These are phyloP conservation scores for Fusarium kyushuense DNA, from an alignment of 2,329 filamentous ascomycete genomes.

Conservation along the genomic window DNA sequence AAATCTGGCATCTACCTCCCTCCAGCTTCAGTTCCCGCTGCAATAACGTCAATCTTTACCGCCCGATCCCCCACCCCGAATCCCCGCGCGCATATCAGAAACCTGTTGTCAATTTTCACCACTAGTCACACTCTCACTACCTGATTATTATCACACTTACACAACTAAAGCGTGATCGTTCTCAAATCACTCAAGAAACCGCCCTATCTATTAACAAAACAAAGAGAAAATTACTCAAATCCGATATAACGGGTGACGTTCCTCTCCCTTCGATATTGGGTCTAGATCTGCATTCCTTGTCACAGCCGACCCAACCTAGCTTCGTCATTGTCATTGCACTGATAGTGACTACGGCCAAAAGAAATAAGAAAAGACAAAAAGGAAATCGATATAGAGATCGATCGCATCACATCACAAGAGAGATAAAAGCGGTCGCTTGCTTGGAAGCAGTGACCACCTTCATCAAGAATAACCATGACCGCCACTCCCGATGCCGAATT, in stretches of 20 bases:
- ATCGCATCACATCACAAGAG: constrained; percentile 30
- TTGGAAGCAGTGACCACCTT: constrained; percentile 36
- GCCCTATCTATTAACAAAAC: constrained; percentile 10
- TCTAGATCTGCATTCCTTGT: constrained; percentile 36
- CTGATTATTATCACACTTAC: background rate
- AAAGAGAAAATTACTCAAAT: constrained; percentile 1
- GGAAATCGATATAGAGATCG: constrained; percentile 8
- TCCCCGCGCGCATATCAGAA: constrained; percentile 37
- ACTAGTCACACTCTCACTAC: constrained; percentile 12
- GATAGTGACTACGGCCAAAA: background rate
- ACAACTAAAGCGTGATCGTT: background rate
- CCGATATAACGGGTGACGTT: constrained; percentile 21
- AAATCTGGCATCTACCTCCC: background rate
- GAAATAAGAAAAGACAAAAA: constrained; percentile 11
- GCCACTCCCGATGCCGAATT: constrained; percentile 62
- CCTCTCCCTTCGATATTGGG: constrained; percentile 18
- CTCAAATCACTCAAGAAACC: constrained; percentile 7
- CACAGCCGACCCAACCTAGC: constrained; percentile 18
- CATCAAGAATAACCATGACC: constrained; percentile 52
- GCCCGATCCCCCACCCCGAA: constrained; percentile 30
- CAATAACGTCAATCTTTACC: constrained; percentile 22
- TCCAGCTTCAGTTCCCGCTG: background rate
- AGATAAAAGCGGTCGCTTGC: constrained; percentile 25
- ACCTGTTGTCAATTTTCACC: constrained; percentile 21
- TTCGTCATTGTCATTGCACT: constrained; percentile 21